phyloP scores from a whole-genome alignment of 352 stramenopile genomes.

The Globisporangium splendens region DNA sequence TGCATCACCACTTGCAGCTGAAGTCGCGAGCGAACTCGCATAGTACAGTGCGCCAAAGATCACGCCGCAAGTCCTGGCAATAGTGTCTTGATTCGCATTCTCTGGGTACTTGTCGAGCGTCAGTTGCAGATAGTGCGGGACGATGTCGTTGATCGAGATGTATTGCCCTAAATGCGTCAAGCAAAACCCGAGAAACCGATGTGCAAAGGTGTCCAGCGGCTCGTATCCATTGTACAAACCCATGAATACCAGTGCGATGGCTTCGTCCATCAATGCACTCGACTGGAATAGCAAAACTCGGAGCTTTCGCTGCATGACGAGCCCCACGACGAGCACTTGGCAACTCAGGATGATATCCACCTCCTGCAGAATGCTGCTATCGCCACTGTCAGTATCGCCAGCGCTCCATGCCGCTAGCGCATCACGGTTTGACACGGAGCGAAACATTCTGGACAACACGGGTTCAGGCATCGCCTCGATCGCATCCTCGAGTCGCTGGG shows the following conservation, averaged over 20 bases:
- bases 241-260: conserved; percentile 41
- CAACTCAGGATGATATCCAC: conserved; percentile 36
- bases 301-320: conserved; percentile 52
- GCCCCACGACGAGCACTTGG: conserved; percentile 34
- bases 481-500: conserved; percentile 33
- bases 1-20: neutral
- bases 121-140: conserved; percentile 53
- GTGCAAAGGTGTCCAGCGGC: conserved; percentile 42
- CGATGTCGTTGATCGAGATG: conserved; percentile 40
- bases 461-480: conserved; percentile 29
- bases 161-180: conserved; percentile 44
- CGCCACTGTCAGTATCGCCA: neutral
- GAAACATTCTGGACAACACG: conserved; percentile 32
- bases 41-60: conserved; percentile 60
- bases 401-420: neutral
- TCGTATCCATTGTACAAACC: conserved; percentile 50
- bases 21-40: neutral
- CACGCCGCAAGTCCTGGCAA: conserved; percentile 39
- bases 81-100: conserved; percentile 23
- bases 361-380: conserved; percentile 19
- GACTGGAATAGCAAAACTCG: conserved; percentile 43
- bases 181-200: conserved; percentile 47
- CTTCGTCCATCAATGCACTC: conserved; percentile 30
- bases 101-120: conserved; percentile 39
- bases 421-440: conserved; percentile 11